Percentiles rank a stretch among this genome's conserved stretches.
Evolutionary conservation across 768 basidiomycete species (phyloP).

Genomic region (Terana coerulea): DNA sequence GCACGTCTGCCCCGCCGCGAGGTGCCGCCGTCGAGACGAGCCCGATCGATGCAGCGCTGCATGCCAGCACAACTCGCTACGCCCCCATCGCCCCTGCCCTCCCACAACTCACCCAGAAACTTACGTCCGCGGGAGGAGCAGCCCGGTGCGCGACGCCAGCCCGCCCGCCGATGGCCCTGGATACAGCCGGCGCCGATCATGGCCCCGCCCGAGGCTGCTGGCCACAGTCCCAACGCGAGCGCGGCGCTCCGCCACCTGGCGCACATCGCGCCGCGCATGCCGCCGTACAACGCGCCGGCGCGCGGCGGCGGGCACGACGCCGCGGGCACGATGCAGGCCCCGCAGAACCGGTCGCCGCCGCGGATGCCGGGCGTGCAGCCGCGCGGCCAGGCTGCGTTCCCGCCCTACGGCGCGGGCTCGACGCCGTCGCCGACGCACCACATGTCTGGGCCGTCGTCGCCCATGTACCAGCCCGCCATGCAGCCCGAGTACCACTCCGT

Average conservation of each 20-base stretch:
- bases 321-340: neutral
- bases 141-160: neutral
- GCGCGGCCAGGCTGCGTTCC: neutral
- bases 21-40: neutral
- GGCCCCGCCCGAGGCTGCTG: neutral
- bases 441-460: neutral
- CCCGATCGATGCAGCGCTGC: neutral
- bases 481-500: neutral
- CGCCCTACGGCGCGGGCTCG: neutral
- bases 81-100: neutral
- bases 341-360: neutral
- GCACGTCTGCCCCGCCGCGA: neutral
- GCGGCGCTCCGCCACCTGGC: conserved; percentile 6
- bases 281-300: neutral
- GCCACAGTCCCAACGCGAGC: neutral
- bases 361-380: too few species aligned
- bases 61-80: neutral
- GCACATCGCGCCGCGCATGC: neutral
- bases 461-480: neutral
- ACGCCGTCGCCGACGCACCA: neutral
- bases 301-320: too few species aligned
- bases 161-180: conserved; percentile 5
- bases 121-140: neutral
- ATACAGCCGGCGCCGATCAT: neutral
- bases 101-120: too few species aligned